Percentiles rank a stretch among this genome's conserved stretches.
These are phyloP conservation scores for Penicillium ochrochloron DNA, from an alignment of 495 filamentous ascomycete genomes.

Conservation along the genomic window DNA sequence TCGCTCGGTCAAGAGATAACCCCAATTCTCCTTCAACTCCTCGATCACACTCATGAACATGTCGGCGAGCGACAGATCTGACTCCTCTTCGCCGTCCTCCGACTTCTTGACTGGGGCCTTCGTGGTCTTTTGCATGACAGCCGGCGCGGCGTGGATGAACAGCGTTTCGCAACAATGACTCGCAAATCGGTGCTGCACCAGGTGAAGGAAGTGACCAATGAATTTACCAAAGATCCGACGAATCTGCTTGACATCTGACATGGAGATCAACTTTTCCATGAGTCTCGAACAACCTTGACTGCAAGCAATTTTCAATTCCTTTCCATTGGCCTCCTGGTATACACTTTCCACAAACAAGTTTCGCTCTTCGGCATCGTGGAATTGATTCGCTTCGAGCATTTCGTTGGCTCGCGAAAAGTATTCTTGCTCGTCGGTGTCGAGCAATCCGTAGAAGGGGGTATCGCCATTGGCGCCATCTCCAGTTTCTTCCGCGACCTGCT, in stretches of 20 bases:
- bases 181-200: slow-evolving; percentile 93
- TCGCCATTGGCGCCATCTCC: slow-evolving; percentile 35
- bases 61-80: slow-evolving; percentile 72
- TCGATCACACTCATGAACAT: slow-evolving; percentile 80
- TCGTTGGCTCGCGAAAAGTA: slow-evolving; percentile 91
- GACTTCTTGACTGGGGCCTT: slow-evolving; percentile 49
- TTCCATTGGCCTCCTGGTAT: slow-evolving; percentile 82
- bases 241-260: slow-evolving; percentile 79
- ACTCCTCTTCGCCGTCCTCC: slow-evolving; percentile 41
- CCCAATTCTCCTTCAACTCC: slow-evolving; percentile 81
- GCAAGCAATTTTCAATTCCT: slow-evolving; percentile 93
- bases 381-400: slow-evolving; percentile 85
- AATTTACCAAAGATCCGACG: slow-evolving; percentile 85
- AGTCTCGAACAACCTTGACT: slow-evolving; percentile 93
- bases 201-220: slow-evolving; percentile 81
- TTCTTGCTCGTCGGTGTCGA: slow-evolving; percentile 88
- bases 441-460: slow-evolving; percentile 82
- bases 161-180: slow-evolving; percentile 96
- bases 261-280: slow-evolving; percentile 85
- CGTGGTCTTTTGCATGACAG: slow-evolving; percentile 66
- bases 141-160: slow-evolving; percentile 78
- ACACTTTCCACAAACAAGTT: slow-evolving; percentile 82
- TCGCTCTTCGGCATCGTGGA: slow-evolving; percentile 76
- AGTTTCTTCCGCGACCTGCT: slow-evolving; percentile 20
- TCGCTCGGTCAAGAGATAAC: slow-evolving; percentile 81